Conservation (phyloP, 192 early-diverging fungal genomes). For the Umbelopsis vinacea region DNA sequence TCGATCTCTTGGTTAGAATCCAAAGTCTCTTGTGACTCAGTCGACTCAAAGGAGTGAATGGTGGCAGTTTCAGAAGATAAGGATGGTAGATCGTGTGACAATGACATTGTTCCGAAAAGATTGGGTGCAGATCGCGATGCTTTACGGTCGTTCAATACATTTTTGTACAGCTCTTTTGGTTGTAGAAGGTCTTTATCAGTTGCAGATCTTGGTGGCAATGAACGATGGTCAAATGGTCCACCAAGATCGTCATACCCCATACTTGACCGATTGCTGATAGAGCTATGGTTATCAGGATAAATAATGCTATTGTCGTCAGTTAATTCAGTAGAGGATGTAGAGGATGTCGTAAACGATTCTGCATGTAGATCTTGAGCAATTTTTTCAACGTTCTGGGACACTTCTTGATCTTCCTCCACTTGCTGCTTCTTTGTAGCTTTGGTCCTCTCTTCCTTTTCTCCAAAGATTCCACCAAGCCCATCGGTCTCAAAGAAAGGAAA, state of each 20-base stretch:
- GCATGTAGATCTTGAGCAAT: conserved; percentile 12
- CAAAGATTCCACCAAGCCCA: conserved; percentile 63
- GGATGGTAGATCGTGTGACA: not conserved
- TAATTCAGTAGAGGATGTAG: not conserved
- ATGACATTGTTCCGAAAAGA: not conserved
- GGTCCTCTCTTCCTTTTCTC: conserved; percentile 25
- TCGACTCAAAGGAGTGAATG: not conserved
- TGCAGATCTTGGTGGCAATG: not conserved
- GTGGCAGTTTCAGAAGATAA: not conserved
- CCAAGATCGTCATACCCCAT: not conserved
- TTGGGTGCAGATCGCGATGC: conserved; percentile 2
- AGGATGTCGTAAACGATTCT: not conserved
- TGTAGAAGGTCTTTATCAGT: conserved; percentile 6
- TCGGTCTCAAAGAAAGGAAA: conserved; percentile 72
- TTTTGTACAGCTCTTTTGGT: not conserved
- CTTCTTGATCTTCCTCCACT: not conserved
- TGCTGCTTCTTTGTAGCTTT: not conserved
- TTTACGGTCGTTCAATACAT: not conserved
- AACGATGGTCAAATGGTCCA: not conserved
- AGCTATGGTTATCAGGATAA: not conserved
- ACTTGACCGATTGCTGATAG: not conserved
- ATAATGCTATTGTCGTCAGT: not conserved
- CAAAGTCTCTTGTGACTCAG: not conserved
- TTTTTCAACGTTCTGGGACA: conserved; percentile 8
- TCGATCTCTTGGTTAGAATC: not conserved